Evolutionary conservation across 2,329 filamentous ascomycete species (phyloP).

Genomic region (Magnaporthales sp.): DNA sequence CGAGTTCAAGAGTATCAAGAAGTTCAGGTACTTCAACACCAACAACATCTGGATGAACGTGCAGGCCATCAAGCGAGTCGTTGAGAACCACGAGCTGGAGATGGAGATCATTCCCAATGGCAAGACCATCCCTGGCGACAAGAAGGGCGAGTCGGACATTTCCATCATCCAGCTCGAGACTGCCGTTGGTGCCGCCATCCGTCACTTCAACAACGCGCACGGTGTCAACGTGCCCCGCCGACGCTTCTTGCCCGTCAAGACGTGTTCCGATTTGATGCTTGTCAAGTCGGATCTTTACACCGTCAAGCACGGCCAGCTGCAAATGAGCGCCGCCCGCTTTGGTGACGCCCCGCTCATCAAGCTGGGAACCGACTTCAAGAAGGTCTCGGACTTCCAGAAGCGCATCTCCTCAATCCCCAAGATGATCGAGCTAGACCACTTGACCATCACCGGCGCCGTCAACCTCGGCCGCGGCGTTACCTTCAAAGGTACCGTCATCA

Average conservation of each 20-base stretch:
- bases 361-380: slow-evolving; percentile 99
- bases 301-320: slow-evolving; percentile 93
- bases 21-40: slow-evolving; percentile 99
- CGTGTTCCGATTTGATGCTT: slow-evolving; percentile 97
- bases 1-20: slow-evolving; percentile 99
- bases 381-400: slow-evolving; percentile 94
- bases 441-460: slow-evolving; percentile 95
- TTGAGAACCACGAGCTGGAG: slow-evolving; percentile 95
- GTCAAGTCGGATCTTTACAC: slow-evolving; percentile 99
- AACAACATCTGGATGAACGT: slow-evolving; percentile 99
- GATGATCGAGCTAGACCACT: slow-evolving; percentile 85
- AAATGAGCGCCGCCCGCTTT: slow-evolving; percentile 95
- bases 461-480: slow-evolving; percentile 94
- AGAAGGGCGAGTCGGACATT: slow-evolving; percentile 98
- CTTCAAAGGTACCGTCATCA: slow-evolving; percentile 97
- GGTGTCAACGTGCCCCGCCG: slow-evolving; percentile 97
- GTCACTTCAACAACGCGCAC: slow-evolving; percentile 97
- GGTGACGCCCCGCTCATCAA: slow-evolving; percentile 97
- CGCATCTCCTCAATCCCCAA: slow-evolving; percentile 81
- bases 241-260: slow-evolving; percentile 99
- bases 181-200: slow-evolving; percentile 94
- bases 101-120: slow-evolving; percentile 99
- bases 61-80: slow-evolving; percentile 93
- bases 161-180: slow-evolving; percentile 98
- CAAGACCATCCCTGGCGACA: slow-evolving; percentile 96